phyloP scores from a whole-genome alignment of 2,329 filamentous ascomycete species.

The Hymenoscyphus albidus region DNA sequence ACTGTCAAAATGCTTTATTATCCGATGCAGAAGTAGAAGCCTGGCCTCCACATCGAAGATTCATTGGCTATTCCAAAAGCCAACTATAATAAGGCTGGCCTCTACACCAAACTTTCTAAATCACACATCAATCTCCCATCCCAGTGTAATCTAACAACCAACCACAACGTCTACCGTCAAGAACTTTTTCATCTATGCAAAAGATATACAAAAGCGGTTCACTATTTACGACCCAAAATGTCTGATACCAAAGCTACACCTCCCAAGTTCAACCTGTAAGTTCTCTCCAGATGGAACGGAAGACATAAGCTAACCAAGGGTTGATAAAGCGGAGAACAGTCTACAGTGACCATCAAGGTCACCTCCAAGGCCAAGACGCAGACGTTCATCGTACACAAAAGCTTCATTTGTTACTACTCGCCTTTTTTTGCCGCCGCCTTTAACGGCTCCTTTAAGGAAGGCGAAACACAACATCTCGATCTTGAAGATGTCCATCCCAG shows the following conservation, averaged over 20 bases:
- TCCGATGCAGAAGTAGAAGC: too few relatives aligned
- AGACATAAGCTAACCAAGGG: background rate
- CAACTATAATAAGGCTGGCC: too few relatives aligned
- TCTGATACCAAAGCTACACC: background rate
- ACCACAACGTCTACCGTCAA: background rate
- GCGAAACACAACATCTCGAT: background rate
- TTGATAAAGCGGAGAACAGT: background rate
- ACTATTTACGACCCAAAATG: background rate
- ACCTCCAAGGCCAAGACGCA: background rate
- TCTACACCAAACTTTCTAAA: too few relatives aligned
- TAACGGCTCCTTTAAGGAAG: background rate
- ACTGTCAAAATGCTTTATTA: too few relatives aligned
- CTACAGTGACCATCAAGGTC: background rate
- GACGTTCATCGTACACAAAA: conserved; percentile 11
- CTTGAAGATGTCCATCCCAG: background rate
- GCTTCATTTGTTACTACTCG: background rate
- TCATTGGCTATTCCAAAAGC: too few relatives aligned
- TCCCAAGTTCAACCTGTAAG: background rate
- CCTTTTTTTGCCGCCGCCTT: background rate
- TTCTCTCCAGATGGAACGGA: background rate
- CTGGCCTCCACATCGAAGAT: too few relatives aligned
- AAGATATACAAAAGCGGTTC: background rate
- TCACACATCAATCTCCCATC: too few relatives aligned
- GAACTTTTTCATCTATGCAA: too few relatives aligned
- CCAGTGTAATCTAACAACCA: too few relatives aligned